A percentile compares a stretch with the other conserved stretches of the same genome.
Evolutionary conservation across 768 basidiomycete genomes (phyloP).

Genomic region (Daedaleopsis nitida): DNA sequence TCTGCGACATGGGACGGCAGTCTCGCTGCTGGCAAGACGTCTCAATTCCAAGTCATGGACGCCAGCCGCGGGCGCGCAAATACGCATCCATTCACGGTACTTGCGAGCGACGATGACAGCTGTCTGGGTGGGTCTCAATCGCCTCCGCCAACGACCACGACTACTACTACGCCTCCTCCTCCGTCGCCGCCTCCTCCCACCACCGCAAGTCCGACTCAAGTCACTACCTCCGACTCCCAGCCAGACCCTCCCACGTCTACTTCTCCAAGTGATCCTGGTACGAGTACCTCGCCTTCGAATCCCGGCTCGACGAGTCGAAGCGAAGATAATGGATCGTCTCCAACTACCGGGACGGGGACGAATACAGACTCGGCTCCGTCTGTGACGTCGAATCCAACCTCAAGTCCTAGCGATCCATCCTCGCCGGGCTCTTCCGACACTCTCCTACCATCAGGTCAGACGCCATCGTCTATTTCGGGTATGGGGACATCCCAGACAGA

Average conservation of each 20-base stretch:
- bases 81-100: not conserved
- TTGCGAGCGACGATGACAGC: not conserved
- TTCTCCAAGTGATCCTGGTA: not conserved
- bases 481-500: not conserved
- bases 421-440: no score
- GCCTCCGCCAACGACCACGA: not conserved
- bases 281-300: not conserved
- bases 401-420: no score
- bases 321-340: not conserved
- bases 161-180: no score
- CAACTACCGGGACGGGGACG: no score
- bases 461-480: not conserved
- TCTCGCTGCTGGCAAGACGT: not conserved
- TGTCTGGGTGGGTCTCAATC: not conserved
- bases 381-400: no score
- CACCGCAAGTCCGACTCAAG: not conserved
- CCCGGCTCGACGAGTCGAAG: not conserved
- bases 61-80: no score
- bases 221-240: not conserved
- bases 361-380: no score
- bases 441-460: not conserved
- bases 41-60: not conserved
- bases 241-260: not conserved
- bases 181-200: no score
- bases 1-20: not conserved